These are phyloP conservation scores for Straminergon stramineum DNA, from an alignment of 225 moss, liverwort and hornwort species.

Conservation along the genomic window DNA sequence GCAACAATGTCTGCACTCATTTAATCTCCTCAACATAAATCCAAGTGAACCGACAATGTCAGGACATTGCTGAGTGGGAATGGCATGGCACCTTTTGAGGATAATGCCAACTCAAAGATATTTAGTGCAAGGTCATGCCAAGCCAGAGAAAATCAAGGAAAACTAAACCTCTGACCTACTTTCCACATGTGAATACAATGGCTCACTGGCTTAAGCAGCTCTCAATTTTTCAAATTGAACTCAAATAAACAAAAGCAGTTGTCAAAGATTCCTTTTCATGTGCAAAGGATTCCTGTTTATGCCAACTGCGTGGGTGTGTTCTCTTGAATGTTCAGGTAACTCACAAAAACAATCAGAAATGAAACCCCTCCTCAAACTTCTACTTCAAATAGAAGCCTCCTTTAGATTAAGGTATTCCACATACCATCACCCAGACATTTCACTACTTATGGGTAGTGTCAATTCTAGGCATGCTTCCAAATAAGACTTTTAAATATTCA, in stretches of 20 bases:
- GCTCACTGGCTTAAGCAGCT: neutral
- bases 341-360: neutral
- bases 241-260: neutral
- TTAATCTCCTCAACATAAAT: neutral
- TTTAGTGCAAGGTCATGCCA: neutral
- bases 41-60: neutral
- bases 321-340: neutral
- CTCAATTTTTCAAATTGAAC: neutral
- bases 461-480: neutral
- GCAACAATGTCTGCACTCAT: slow-evolving; percentile 55
- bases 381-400: neutral
- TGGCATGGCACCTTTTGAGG: neutral
- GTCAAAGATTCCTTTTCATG: neutral
- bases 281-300: neutral
- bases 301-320: neutral
- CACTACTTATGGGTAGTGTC: neutral
- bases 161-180: neutral
- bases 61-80: neutral
- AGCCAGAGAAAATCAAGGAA: neutral
- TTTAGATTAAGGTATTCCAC: neutral
- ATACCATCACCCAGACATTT: neutral
- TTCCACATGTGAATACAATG: neutral
- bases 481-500: neutral
- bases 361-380: neutral
- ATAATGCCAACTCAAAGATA: neutral